phyloP scores from a whole-genome alignment of 2,329 filamentous ascomycete species.

The Phyllosticta citribraziliensis region DNA sequence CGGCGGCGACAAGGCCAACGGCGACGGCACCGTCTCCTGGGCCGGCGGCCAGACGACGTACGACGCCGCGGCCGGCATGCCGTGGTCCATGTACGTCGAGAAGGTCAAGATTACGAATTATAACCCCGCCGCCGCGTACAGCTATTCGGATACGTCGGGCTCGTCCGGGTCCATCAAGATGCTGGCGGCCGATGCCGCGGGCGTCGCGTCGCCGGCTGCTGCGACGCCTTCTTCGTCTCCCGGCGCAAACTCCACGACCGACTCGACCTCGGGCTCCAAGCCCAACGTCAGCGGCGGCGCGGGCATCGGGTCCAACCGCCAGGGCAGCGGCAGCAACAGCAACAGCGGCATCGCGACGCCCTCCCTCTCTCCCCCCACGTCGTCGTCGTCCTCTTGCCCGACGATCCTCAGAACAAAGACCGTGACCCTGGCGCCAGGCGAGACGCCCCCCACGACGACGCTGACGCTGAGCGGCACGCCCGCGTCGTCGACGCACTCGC shows the following conservation, averaged over 20 bases:
- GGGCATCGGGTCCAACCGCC: neutral
- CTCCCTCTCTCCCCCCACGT: neutral
- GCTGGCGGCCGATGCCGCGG: neutral
- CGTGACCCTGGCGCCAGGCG: constrained; percentile 1
- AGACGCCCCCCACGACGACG: constrained; percentile 1
- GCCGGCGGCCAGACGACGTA: constrained; percentile 50
- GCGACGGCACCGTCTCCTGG: constrained; percentile 54
- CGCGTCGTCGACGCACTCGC: neutral
- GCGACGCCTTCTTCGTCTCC: neutral
- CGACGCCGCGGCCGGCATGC: constrained; percentile 28
- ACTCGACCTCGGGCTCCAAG: neutral
- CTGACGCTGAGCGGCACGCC: constrained; percentile 1
- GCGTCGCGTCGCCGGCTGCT: neutral
- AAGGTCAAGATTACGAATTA: constrained; percentile 43
- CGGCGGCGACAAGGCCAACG: constrained; percentile 36
- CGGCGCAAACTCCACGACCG: neutral
- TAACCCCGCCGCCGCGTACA: constrained; percentile 41
- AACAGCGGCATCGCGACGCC: neutral
- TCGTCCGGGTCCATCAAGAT: constrained; percentile 38
- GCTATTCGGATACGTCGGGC: constrained; percentile 40
- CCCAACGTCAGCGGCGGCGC: neutral
- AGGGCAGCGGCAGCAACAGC: neutral
- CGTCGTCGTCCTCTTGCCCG: neutral
- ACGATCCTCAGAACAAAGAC: neutral
- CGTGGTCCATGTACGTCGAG: constrained; percentile 44